phyloP scores from a whole-genome alignment of 2,329 filamentous ascomycete species.

The Ophiognomonia clavigignenti-juglandacearum region DNA sequence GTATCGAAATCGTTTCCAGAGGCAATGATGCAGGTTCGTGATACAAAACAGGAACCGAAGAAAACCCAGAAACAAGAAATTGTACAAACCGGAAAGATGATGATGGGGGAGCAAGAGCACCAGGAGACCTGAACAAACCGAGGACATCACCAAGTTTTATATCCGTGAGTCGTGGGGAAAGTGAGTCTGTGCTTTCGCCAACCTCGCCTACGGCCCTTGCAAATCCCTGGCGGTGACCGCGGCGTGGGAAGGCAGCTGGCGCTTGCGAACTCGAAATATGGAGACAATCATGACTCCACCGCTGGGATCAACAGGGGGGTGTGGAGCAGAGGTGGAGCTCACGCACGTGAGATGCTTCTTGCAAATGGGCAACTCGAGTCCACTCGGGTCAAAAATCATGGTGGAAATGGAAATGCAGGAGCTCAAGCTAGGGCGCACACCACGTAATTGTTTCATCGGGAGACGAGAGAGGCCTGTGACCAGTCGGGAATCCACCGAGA shows the following conservation, averaged over 20 bases:
- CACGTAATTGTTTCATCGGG: constrained; percentile 4
- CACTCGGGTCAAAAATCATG: background rate
- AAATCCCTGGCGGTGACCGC: constrained; percentile 9
- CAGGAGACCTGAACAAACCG: background rate
- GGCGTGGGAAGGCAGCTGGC: constrained; percentile 13
- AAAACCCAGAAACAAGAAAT: constrained; percentile 12
- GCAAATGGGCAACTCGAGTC: constrained; percentile 3
- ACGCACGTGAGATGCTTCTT: constrained; percentile 13
- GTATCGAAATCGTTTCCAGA: constrained; percentile 6
- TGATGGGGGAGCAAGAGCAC: background rate
- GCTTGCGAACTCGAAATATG: constrained; percentile 15
- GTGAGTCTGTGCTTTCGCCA: constrained; percentile 6
- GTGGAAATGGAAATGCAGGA: background rate
- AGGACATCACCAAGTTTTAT: constrained; percentile 1
- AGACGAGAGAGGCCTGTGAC: background rate
- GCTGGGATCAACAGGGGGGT: constrained; percentile 2
- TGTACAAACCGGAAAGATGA: constrained; percentile 8
- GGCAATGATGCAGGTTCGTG: constrained; percentile 8
- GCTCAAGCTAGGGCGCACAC: constrained; percentile 3
- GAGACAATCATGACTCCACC: constrained; percentile 5
- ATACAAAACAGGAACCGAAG: constrained; percentile 13
- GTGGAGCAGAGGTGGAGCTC: constrained; percentile 11
- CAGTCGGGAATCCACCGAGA: background rate
- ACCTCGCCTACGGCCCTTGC: constrained; percentile 7
- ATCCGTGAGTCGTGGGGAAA: background rate